Evolutionary conservation across 148 eudicot genomes (phyloP).

Genomic region (Rhododendron simsii): DNA sequence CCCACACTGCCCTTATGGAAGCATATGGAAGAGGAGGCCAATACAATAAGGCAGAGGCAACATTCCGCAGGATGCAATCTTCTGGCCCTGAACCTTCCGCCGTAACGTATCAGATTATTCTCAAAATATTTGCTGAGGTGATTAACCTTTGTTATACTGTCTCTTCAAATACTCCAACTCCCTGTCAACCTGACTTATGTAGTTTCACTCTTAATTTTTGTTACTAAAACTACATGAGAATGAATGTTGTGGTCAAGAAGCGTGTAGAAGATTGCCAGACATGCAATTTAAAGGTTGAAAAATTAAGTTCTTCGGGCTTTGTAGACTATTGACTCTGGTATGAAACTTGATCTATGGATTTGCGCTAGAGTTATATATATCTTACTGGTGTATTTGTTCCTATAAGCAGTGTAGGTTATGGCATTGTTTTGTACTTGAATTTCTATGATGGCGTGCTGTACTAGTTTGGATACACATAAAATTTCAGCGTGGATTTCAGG

Average conservation of each 20-base stretch:
- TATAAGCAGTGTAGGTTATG: neutral
- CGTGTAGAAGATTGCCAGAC: conserved; percentile 5
- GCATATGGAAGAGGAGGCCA: conserved; percentile 92
- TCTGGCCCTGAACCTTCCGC: conserved; percentile 98
- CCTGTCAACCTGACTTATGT: neutral
- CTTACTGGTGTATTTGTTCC: neutral
- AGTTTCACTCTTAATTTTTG: neutral
- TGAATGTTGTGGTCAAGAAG: neutral
- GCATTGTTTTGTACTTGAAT: neutral
- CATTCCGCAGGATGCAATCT: conserved; percentile 84
- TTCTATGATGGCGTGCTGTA: neutral
- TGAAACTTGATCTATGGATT: neutral
- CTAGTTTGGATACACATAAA: neutral
- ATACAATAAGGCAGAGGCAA: conserved; percentile 72
- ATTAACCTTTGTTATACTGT: neutral
- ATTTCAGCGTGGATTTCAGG: neutral
- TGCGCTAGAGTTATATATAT: neutral
- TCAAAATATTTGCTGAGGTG: conserved; percentile 89
- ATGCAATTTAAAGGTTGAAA: neutral
- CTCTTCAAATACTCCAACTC: neutral
- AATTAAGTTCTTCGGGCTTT: neutral
- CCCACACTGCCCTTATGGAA: conserved; percentile 97
- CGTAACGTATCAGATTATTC: conserved; percentile 85
- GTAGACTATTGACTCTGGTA: neutral
- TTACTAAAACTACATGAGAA: neutral